These are phyloP conservation scores for Pyrenophora seminiperda DNA, from an alignment of 2,329 filamentous ascomycete genomes.

Conservation along the genomic window DNA sequence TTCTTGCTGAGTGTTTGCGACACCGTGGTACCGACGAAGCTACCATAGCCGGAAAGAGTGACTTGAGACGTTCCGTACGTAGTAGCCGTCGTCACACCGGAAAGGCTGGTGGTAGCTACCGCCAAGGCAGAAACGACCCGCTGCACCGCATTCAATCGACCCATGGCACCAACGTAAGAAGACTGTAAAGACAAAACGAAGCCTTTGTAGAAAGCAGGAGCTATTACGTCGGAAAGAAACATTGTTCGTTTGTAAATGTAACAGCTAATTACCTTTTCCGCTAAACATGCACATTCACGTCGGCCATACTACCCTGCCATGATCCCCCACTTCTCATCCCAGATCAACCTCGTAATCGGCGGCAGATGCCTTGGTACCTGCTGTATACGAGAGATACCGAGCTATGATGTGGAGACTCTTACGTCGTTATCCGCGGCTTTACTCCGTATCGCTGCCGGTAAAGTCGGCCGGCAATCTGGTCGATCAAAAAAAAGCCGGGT, in stretches of 20 bases:
- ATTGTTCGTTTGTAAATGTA: background rate
- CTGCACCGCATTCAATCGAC: background rate
- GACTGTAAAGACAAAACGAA: background rate
- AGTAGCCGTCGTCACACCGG: background rate
- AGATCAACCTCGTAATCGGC: background rate
- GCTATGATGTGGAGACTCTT: background rate
- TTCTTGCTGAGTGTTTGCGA: constrained; percentile 46
- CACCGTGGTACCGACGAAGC: constrained; percentile 46
- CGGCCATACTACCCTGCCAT: background rate
- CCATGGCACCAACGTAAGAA: constrained; percentile 6
- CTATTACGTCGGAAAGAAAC: background rate
- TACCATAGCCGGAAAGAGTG: constrained; percentile 47
- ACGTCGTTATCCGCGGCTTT: background rate
- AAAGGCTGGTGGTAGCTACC: background rate
- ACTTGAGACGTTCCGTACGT: constrained; percentile 9
- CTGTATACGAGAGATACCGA: constrained; percentile 2
- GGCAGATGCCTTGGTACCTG: constrained; percentile 9
- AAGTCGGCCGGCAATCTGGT: background rate
- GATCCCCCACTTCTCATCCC: constrained; percentile 1
- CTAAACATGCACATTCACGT: background rate
- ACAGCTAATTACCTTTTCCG: too few species aligned
- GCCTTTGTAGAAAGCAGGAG: background rate
- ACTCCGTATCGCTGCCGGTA: constrained; percentile 1
- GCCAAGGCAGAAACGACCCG: constrained; percentile 6
- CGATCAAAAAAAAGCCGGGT: background rate